Base-by-base conservation (phyloP, 352 stramenopile genomes). In the Globisporangium parvum region DNA sequence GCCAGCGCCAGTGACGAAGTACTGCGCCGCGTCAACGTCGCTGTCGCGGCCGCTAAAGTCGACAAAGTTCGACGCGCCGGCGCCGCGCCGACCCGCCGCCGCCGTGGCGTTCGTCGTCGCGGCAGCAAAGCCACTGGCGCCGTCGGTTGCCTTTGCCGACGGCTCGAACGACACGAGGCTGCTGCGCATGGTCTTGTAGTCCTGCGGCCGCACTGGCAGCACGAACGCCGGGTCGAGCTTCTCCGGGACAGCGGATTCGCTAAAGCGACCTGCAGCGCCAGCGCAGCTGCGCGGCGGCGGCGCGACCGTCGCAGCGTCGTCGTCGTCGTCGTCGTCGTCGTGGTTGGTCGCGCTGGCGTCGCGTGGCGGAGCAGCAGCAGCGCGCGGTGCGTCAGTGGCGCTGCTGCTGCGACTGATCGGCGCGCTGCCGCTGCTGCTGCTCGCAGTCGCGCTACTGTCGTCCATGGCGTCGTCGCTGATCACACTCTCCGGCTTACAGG, bases 1-100 rank as follows among this genome's bases (percentile, higher is more conserved):
- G 23, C 80, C 62, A 28, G 79, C 67, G 20, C 81, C 69, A 20
- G n/a, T n/a, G n/a, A n/a, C n/a, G n/a, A 82, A 26, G 57, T 81
- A 88, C 50, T 84, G 69, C 35, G 87, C 62, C 37, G 65, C 59
- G 15, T 91, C 76, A 37, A 87, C 74, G 50, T 77, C 80, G 50
- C 74, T 85, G 51, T 87, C 76, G 15, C 75, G 68, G 20, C 60
- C 44, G 21, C 45, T 47, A n/a, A 57, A 57, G 33, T 63, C 57
- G 42, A 63, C 57, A 45, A 66, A 68, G 17, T 59, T 47, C 56
- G 73, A 62, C 37, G 50, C 56, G 9, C 57, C n/a, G 41, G 50
- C 56, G 9, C 57, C n/a, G 41, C 35, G 55, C 17, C 50, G 51
- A 28, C 26, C 26, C 2, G 26, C 26, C 2, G 26, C 26, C 2